phyloP scores from a whole-genome alignment of 1,139 yeast species.

The Blastobotrys buckinghamii region DNA sequence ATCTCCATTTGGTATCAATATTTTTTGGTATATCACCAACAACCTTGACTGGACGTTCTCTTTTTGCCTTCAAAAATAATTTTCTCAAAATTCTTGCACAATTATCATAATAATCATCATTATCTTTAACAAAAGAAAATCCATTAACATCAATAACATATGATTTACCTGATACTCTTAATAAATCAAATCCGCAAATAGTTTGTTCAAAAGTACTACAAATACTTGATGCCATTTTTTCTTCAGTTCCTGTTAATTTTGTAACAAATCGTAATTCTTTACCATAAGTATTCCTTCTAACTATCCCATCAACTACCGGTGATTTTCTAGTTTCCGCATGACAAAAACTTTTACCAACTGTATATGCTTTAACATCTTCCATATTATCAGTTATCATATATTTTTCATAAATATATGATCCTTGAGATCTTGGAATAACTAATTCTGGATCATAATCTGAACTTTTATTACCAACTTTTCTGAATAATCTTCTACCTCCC shows the following conservation, averaged over 20 bases:
- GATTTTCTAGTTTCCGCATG: conserved; percentile 98
- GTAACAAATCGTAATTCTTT: conserved; percentile 92
- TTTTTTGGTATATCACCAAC: conserved; percentile 13
- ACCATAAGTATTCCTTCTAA: conserved; percentile 94
- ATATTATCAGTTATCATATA: conserved; percentile 98
- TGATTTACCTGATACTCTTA: conserved; percentile 82
- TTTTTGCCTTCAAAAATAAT: conserved; percentile 58
- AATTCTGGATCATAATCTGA: conserved; percentile 91
- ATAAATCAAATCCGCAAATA: conserved; percentile 95
- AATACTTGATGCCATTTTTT: conserved; percentile 70
- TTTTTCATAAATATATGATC: conserved; percentile 87
- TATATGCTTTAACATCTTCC: conserved; percentile 97
- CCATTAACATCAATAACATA: conserved; percentile 98
- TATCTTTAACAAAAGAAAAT: conserved; percentile 95
- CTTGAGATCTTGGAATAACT: conserved; percentile 71
- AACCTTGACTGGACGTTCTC: conserved; percentile 37
- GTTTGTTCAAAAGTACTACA: conserved; percentile 79
- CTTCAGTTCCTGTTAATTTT: conserved; percentile 67
- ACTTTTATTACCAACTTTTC: conserved; percentile 95
- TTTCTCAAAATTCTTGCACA: conserved; percentile 75
- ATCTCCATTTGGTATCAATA: conserved; percentile 83
- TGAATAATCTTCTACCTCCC: conserved; percentile 89
- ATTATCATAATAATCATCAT: conserved; percentile 74
- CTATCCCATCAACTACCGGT: conserved; percentile 98
- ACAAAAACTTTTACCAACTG: conserved; percentile 85